Evolutionary conservation across 345 rosid species (phyloP).

Genomic region (Citrus maxima): DNA sequence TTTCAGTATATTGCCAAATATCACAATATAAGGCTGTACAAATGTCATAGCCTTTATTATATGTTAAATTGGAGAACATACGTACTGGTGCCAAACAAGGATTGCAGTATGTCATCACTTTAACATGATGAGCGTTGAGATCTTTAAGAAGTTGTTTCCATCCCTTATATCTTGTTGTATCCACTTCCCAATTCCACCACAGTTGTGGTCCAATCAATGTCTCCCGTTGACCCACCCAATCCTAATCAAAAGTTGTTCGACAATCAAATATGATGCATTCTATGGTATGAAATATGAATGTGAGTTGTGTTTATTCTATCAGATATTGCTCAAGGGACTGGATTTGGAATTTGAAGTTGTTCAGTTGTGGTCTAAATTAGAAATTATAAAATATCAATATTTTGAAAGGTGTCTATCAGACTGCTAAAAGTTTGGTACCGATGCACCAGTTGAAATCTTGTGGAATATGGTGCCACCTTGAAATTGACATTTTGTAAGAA

Average conservation of each 20-base stretch:
- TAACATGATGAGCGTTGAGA: conserved; percentile 42
- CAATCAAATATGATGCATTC: conserved; percentile 1
- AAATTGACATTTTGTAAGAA: neutral
- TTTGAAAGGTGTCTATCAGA: neutral
- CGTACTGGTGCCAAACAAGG: conserved; percentile 73
- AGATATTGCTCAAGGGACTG: neutral
- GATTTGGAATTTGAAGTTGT: neutral
- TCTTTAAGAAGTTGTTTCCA: conserved; percentile 55
- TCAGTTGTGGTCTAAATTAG: neutral
- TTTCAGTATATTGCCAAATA: conserved; percentile 1
- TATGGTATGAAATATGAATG: too few relatives aligned
- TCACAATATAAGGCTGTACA: neutral
- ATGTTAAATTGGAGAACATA: conserved; percentile 2
- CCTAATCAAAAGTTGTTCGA: conserved; percentile 31
- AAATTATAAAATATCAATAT: neutral
- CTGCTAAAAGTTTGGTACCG: neutral
- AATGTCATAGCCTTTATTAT: neutral
- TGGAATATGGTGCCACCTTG: neutral
- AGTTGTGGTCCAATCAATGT: conserved; percentile 66
- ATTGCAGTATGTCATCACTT: conserved; percentile 78
- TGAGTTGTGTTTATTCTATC: neutral
- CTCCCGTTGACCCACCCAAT: conserved; percentile 71
- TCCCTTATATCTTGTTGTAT: conserved; percentile 44
- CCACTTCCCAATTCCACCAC: conserved; percentile 88
- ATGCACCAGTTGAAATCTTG: neutral